Evolutionary conservation across 75 land plant species (phyloP), one percentile per base, ranked within the genome.

Genomic region (Adiantum capillusveneris): DNA sequence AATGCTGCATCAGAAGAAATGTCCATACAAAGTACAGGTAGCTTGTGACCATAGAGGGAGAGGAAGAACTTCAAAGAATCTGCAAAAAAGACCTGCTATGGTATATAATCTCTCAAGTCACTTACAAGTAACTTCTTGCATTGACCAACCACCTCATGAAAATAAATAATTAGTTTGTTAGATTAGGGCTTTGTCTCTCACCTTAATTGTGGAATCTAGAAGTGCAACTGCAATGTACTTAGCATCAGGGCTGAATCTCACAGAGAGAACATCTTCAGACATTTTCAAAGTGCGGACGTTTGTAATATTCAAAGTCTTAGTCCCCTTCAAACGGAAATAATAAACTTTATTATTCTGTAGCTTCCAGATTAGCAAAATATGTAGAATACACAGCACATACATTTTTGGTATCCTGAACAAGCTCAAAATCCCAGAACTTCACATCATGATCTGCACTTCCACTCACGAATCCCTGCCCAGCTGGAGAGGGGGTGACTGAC

Each of bases 1-100:
- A 95, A 65, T 56, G 89, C 83, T 44, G 94, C 99, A 75, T 95
- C 99, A 42, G 92, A 87, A 30, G 99, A 95, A 29, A 95, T 83
- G 64, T 90, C 99, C 89, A 95, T 82, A 41, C 93, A 78, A 24
- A 90, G 75, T 12, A 84, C 97, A 29, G 99, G 92, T 6, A 95
- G 71, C 71, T 80, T 84, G 78, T 95, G 99, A 44, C 99, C 99
- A 75, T 90, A 87, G 7, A 95, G 69, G 28, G 93, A 79, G 26
- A 84, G 76, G 56, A 80, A 87, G 63, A 82, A 74, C 68, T 95
- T 90, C 75, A 87, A 71, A 7, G 88, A 53, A 66, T 90, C 99
- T 76, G 83, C 31, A 65, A 72, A 90, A 56, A 79, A 90, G 45
- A 95, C 82, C 99, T 95, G 88, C 56, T 57, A 60, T 1, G 20